A percentile compares a stretch with the other conserved stretches of the same genome.
Evolutionary conservation across 495 filamentous ascomycete genomes (phyloP).

Genomic region (Neurospora sp.): DNA sequence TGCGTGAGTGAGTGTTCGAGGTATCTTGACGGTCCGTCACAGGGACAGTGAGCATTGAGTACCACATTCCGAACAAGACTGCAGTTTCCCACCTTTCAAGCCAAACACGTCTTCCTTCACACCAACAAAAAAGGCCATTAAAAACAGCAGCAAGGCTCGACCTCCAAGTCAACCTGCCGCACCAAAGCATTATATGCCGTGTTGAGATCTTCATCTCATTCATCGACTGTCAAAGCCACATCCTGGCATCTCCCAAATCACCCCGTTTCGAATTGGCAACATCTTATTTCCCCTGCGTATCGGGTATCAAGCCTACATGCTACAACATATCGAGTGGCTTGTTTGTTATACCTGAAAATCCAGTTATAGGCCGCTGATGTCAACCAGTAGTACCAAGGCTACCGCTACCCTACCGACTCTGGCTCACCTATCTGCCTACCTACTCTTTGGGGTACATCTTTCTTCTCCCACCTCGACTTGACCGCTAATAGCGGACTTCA

Average conservation of each 20-base stretch:
- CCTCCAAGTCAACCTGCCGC: constrained; percentile 7
- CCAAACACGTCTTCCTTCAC: neutral
- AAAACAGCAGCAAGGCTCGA: neutral
- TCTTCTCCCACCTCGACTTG: neutral
- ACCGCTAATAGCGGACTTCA: neutral
- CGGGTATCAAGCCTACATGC: neutral
- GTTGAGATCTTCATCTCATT: constrained; percentile 10
- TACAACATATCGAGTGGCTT: neutral
- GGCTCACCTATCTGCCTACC: neutral
- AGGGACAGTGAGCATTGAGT: neutral
- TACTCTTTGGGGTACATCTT: neutral
- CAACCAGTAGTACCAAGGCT: neutral
- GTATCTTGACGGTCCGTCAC: neutral
- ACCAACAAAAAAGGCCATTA: neutral
- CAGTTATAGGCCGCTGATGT: neutral
- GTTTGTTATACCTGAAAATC: neutral
- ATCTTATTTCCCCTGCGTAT: neutral
- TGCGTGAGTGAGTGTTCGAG: neutral
- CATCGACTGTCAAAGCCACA: constrained; percentile 5
- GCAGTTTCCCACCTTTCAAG: neutral
- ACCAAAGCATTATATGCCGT: constrained; percentile 11
- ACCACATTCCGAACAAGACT: neutral
- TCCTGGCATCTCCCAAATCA: neutral
- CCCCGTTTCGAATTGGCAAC: neutral
- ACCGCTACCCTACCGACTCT: neutral